phyloP scores from a whole-genome alignment of 345 rosid genomes.

The Salix brachista region DNA sequence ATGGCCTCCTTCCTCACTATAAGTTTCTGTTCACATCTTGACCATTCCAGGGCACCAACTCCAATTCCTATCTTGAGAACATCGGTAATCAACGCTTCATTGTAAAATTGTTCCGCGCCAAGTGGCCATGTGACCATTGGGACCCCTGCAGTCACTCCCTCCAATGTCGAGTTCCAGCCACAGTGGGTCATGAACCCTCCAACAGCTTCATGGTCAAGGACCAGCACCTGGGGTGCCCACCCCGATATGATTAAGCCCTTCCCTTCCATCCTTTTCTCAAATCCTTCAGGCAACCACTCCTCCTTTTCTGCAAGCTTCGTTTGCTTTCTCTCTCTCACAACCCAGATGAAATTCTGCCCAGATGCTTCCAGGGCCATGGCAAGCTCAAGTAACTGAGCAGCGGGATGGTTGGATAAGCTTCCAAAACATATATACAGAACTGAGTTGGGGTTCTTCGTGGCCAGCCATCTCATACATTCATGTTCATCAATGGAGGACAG shows the following conservation, averaged over 20 bases:
- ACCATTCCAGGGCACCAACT: neutral
- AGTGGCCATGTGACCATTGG: constrained; percentile 23
- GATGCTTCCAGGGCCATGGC: neutral
- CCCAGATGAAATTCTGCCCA: constrained; percentile 5
- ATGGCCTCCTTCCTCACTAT: neutral
- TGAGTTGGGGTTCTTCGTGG: neutral
- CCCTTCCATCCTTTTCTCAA: constrained; percentile 7
- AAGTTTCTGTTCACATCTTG: neutral
- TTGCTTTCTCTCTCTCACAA: neutral
- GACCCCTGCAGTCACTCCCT: constrained; percentile 44
- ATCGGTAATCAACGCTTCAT: neutral
- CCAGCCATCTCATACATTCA: constrained; percentile 9
- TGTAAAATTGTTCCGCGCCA: neutral
- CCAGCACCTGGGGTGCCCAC: constrained; percentile 60
- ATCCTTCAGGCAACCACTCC: constrained; percentile 15
- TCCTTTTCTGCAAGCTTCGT: neutral
- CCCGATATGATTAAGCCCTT: constrained; percentile 49
- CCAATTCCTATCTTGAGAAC: neutral
- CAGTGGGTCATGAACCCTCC: constrained; percentile 64
- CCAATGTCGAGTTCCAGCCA: constrained; percentile 56
- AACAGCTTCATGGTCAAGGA: constrained; percentile 48
- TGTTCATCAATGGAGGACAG: neutral
- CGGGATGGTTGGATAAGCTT: neutral
- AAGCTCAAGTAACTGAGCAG: neutral
- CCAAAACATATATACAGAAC: constrained; percentile 10